A percentile compares a stretch with the other conserved stretches of the same genome.
Conservation (phyloP, 345 rosid species). For the Boechera divaricarpa region DNA sequence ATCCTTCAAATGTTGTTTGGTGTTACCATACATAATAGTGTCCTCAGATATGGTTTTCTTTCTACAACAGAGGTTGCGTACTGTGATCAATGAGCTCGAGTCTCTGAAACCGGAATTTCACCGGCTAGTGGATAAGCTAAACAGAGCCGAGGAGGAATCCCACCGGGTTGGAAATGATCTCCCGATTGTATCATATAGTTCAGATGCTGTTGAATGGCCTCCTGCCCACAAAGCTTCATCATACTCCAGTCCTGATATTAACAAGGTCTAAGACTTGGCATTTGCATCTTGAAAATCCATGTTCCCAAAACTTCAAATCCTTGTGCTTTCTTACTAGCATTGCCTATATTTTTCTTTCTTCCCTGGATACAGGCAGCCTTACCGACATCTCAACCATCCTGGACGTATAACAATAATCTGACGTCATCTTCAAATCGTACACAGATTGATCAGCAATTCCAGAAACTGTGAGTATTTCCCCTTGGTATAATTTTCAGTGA, state of each 20-base stretch:
- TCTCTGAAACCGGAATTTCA: constrained; percentile 74
- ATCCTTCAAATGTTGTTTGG: constrained; percentile 28
- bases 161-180: constrained; percentile 50
- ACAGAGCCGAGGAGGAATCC: constrained; percentile 46
- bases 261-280: constrained; percentile 46
- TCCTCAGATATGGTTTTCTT: constrained; percentile 21
- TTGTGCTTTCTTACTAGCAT: constrained; percentile 23
- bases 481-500: neutral
- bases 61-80: constrained; percentile 62
- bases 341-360: constrained; percentile 17
- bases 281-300: constrained; percentile 1
- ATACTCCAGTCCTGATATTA: constrained; percentile 48
- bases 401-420: constrained; percentile 57
- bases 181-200: constrained; percentile 40
- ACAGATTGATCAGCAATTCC: constrained; percentile 76
- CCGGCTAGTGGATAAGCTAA: constrained; percentile 56
- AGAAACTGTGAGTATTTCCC: constrained; percentile 70
- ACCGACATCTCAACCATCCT: constrained; percentile 55
- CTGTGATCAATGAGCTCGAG: constrained; percentile 83
- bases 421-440: constrained; percentile 48
- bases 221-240: constrained; percentile 46
- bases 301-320: no score
- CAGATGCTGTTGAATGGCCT: constrained; percentile 57
- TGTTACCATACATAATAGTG: neutral
- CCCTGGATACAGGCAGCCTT: constrained; percentile 55